Evolutionary conservation across 805 yeast species (phyloP), one percentile per base, ranked within the genome.

Genomic region (Brettanomyces naardenensis): DNA sequence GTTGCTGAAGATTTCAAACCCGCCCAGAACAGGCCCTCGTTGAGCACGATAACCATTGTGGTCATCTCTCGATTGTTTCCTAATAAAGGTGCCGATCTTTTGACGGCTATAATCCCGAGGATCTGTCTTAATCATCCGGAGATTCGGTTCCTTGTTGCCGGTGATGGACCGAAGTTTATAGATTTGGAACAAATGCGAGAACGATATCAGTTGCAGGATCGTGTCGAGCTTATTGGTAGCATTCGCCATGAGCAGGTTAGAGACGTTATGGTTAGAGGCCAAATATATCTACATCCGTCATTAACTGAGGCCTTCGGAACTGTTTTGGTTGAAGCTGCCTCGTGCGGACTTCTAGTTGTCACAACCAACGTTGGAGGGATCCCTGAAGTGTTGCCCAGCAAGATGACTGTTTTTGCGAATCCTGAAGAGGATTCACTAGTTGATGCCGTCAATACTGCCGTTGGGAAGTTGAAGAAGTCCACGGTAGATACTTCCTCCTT

Each of bases 221-320:
- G 95, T 35, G 97, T 92, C 2, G 77, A 79, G 30, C 66, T 92
- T 13, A 68, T 87, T 25, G 98, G 98, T 1, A 78, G 88, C 11
- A 82, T 92, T 1, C 75, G 82, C 29, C 99, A 92, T 56, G 97
- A 92, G 55, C 80, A 83, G 48, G 98, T 92, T 6, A 66, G 97
- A 35, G 87, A 89, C 48, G 84, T 90, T 10, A 86, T 92, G 95
- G 78, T 88, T 5, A 74, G 78, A 44, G 99, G 98, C 15, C 94
- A 92, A 51, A 90, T 92, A 9, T 92, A 89, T 55, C 60, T 92
- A 21, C 97, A 92, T 59, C 89, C 98, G 0, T 80, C 96, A 1
- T 66, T 92, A 29, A 92, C 97, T 0, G 99, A 92, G 56, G 98
- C 97, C 0, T 92, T 92, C 61, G 99, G 99, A 3, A 92, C 98